Base-by-base conservation (phyloP, 2,329 filamentous ascomycete genomes). In the Pseudonectria foliicola region DNA sequence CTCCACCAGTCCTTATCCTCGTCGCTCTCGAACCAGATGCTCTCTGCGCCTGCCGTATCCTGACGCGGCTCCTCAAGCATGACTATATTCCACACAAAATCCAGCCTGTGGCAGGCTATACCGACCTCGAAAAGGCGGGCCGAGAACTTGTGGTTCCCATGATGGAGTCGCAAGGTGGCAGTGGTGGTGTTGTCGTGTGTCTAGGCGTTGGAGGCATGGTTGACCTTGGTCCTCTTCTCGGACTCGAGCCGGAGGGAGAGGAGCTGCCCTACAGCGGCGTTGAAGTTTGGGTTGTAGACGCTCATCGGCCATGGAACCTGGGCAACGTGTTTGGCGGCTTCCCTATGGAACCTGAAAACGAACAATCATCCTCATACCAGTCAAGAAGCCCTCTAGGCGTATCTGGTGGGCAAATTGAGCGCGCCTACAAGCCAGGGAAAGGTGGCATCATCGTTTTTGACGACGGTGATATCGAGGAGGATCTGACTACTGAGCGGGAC, bases 51-150 rank as follows among this genome's bases (percentile, higher is more conserved):
- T 94, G 88, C 59, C 87, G 89, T 42, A 95, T 98, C 42, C 77
- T 98, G 31, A 94, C 90, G 3, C 76, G 83, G 33, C 73, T 98
- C n/a, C 72, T 98, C 41, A 95, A 94, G 64, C 84, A 90, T 70
- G 92, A 98, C 68, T 96, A 94, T 57, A 94, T 98, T 49, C 85
- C 84, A 11, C 90, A 96, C 67, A 96, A 95, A 64, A 95, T 96
- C 54, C 86, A 95, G 54, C 92, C 92, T 2, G 82, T 98, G 35
- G 79, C 86, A 13, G 92, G 92, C 36, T 96, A 95, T 77, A 81
- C 78, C 46, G 92, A 96, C 59, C 76, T 98, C 30, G 75, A 85
- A 54, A 80, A 78, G 49, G 82, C 82, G 14, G 89, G 89, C 29
- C 75, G 77, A 53, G 80, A 89, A 46, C 71, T 93, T 29, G 83